These are phyloP conservation scores for Inga laurina DNA, from an alignment of 306 rosid species.

Conservation along the genomic window DNA sequence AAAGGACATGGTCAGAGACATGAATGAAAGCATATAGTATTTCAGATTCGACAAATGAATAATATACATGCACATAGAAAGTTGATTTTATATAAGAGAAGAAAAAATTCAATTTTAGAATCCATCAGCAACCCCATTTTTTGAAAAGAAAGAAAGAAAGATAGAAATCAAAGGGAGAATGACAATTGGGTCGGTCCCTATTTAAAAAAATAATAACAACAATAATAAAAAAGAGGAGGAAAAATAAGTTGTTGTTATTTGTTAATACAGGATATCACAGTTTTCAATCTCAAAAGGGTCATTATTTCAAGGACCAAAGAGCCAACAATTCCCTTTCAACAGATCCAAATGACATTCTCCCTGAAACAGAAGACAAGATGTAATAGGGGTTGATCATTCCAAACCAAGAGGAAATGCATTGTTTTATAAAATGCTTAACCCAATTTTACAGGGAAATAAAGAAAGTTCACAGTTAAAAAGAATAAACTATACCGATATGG, in stretches of 20 bases:
- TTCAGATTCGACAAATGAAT: background rate
- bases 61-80: background rate
- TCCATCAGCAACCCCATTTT: background rate
- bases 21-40: background rate
- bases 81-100: background rate
- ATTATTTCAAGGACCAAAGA: background rate
- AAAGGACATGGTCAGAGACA: conserved; percentile 13
- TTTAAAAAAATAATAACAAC: too few species aligned
- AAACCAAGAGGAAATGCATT: conserved; percentile 18
- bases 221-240: too few species aligned
- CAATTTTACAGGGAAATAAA: background rate
- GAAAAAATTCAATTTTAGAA: too few species aligned
- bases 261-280: background rate
- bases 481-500: conserved; percentile 71
- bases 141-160: background rate
- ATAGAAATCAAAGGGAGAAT: too few species aligned
- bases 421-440: background rate
- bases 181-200: background rate
- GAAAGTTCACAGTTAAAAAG: background rate
- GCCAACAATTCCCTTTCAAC: background rate
- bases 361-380: background rate
- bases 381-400: background rate
- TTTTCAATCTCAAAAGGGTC: background rate
- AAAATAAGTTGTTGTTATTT: background rate
- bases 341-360: background rate